Percentiles rank a stretch among this genome's conserved stretches.
Evolutionary conservation across 2,329 filamentous ascomycete genomes (phyloP).

Genomic region (Scedosporium apiospermum): DNA sequence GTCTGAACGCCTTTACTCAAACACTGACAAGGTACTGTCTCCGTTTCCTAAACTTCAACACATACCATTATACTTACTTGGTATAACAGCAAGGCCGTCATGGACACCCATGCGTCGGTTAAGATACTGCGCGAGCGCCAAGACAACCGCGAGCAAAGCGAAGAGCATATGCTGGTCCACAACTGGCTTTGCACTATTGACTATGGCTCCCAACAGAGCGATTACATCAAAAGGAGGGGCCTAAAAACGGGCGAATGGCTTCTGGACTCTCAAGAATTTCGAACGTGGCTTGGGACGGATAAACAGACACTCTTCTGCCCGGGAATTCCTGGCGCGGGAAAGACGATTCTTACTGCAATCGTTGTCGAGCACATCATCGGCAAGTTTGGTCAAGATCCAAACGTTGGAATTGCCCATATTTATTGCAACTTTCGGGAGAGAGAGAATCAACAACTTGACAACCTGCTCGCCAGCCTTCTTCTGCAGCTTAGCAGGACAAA

Average conservation of each 20-base stretch:
- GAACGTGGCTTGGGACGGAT: slow-evolving; percentile 15
- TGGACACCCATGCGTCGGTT: no score
- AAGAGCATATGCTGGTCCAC: slow-evolving; percentile 12
- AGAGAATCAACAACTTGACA: slow-evolving; percentile 13
- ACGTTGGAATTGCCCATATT: slow-evolving; percentile 18
- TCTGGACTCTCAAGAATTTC: slow-evolving; percentile 22
- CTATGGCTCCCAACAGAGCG: slow-evolving; percentile 25
- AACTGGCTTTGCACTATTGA: slow-evolving; percentile 28
- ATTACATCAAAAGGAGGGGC: slow-evolving; percentile 21
- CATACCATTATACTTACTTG: no score
- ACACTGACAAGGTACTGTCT: no score
- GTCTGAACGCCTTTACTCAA: no score
- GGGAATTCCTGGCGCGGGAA: slow-evolving; percentile 24
- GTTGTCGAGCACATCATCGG: slow-evolving; percentile 10
- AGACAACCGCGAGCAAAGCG: background rate
- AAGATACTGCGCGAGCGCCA: background rate
- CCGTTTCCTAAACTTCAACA: no score
- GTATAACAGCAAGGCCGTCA: no score
- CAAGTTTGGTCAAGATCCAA: slow-evolving; percentile 7
- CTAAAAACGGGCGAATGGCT: slow-evolving; percentile 30
- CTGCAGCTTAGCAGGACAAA: slow-evolving; percentile 19
- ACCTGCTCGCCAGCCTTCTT: slow-evolving; percentile 19
- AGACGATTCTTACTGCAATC: slow-evolving; percentile 18
- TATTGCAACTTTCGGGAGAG: slow-evolving; percentile 21
- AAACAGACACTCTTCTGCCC: slow-evolving; percentile 27